Percentiles rank a stretch among this genome's conserved stretches.
These are phyloP conservation scores for Talaromyces marneffei DNA, from an alignment of 2,329 filamentous ascomycete genomes.

Conservation along the genomic window DNA sequence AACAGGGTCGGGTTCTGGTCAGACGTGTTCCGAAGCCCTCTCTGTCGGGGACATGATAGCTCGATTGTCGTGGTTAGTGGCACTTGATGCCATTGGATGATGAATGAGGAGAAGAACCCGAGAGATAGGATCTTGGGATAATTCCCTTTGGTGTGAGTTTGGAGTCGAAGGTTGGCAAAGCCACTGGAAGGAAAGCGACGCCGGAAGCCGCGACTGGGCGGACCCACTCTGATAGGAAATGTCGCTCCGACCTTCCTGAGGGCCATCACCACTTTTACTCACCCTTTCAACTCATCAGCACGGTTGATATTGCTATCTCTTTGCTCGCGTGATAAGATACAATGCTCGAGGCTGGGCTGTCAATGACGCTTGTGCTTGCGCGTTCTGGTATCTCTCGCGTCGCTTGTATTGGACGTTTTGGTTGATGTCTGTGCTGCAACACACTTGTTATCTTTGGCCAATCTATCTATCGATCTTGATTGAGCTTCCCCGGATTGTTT, in stretches of 20 bases:
- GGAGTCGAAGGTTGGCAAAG: neutral
- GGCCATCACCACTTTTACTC: neutral
- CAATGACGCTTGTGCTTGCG: neutral
- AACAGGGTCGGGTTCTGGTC: neutral
- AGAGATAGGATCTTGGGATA: neutral
- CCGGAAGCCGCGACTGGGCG: neutral
- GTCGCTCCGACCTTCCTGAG: constrained; percentile 13
- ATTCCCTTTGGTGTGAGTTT: neutral
- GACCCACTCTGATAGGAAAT: neutral
- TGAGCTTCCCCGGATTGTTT: neutral
- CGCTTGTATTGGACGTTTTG: neutral
- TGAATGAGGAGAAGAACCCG: neutral
- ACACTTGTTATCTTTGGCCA: neutral
- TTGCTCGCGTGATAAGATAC: neutral
- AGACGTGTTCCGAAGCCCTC: neutral
- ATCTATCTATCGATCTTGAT: neutral
- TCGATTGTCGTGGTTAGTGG: neutral
- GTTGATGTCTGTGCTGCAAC: neutral
- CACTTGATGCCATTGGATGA: neutral
- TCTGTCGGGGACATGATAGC: neutral
- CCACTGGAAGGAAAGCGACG: neutral
- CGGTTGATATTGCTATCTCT: too few species aligned
- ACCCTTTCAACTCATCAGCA: too few species aligned
- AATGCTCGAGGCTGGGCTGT: neutral
- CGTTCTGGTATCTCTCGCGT: neutral